These are phyloP conservation scores for Mucor ambiguus DNA, from an alignment of 371 early-diverging fungal species.

Conservation along the genomic window DNA sequence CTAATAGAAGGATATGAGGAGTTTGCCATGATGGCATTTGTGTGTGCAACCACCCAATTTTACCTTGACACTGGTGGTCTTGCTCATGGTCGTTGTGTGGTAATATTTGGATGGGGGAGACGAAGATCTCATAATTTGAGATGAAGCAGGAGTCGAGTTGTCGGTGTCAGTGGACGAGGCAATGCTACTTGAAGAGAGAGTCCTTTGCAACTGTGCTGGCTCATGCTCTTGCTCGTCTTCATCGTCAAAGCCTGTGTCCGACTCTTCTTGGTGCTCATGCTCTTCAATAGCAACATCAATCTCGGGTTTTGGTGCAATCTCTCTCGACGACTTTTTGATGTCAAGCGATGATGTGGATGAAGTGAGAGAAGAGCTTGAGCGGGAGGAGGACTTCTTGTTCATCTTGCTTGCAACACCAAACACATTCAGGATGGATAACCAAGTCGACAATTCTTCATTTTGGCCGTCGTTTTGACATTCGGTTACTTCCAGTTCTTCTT, in stretches of 20 bases:
- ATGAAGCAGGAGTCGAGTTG: conserved; percentile 9
- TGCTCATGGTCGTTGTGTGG: neutral
- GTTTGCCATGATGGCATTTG: neutral
- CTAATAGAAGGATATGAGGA: conserved; percentile 21
- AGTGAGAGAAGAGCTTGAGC: neutral
- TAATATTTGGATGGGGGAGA: neutral
- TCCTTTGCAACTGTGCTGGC: neutral
- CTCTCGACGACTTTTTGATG: neutral
- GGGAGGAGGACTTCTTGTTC: neutral
- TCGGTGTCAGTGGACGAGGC: conserved; percentile 14
- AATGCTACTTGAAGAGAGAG: conserved; percentile 9
- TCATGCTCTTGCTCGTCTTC: neutral
- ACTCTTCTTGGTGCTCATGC: too few species aligned
- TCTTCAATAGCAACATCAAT: neutral
- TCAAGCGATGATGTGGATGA: neutral
- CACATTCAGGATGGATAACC: conserved; percentile 14
- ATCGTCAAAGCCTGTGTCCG: neutral
- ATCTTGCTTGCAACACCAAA: conserved; percentile 9
- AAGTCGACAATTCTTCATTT: conserved; percentile 3
- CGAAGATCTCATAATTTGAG: conserved; percentile 11
- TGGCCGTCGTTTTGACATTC: neutral
- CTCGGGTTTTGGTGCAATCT: neutral
- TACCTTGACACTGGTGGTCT: conserved; percentile 2
- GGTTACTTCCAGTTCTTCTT: neutral
- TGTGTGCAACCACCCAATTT: neutral